Percentiles rank a stretch among this genome's conserved stretches.
phyloP scores from a whole-genome alignment of 2,329 filamentous ascomycete genomes.

The Penicillium sp. region DNA sequence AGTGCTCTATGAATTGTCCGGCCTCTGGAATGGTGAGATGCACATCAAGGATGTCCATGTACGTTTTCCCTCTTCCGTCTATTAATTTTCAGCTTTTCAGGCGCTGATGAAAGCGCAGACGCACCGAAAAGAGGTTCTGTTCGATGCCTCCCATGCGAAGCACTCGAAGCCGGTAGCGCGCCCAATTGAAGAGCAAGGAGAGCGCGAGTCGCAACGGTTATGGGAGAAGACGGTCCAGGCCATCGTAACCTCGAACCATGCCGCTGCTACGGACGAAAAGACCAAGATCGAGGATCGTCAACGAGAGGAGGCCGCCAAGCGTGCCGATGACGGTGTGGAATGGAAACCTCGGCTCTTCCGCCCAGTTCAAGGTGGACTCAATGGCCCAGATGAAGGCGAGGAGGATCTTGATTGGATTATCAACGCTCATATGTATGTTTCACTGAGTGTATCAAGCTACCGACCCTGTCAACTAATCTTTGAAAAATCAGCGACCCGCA shows the following conservation, averaged over 20 bases:
- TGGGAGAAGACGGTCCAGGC: slow-evolving; percentile 80
- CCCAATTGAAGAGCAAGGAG: slow-evolving; percentile 78
- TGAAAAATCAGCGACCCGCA: slow-evolving; percentile 51
- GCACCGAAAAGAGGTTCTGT: slow-evolving; percentile 81
- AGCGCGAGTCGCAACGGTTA: slow-evolving; percentile 81
- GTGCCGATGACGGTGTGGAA: slow-evolving; percentile 71
- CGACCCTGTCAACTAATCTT: slow-evolving; percentile 3
- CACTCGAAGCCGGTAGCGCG: slow-evolving; percentile 68
- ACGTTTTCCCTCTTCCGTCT: slow-evolving; percentile 6
- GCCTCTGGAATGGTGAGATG: slow-evolving; percentile 94
- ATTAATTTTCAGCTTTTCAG: neutral
- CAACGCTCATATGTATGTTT: slow-evolving; percentile 69
- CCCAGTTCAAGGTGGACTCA: slow-evolving; percentile 63
- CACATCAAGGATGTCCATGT: slow-evolving; percentile 72
- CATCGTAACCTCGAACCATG: slow-evolving; percentile 79
- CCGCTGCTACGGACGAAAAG: slow-evolving; percentile 87
- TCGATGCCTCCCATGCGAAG: slow-evolving; percentile 74
- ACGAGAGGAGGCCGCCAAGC: slow-evolving; percentile 75
- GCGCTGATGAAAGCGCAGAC: slow-evolving; percentile 53
- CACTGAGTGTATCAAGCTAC: neutral
- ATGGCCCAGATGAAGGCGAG: slow-evolving; percentile 70
- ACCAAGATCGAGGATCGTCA: slow-evolving; percentile 93
- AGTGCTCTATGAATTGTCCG: slow-evolving; percentile 82
- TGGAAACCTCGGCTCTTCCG: slow-evolving; percentile 89
- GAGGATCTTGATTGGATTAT: slow-evolving; percentile 95